phyloP scores from a whole-genome alignment of 163 green algal species.

The Trebouxia gelatinosa region DNA sequence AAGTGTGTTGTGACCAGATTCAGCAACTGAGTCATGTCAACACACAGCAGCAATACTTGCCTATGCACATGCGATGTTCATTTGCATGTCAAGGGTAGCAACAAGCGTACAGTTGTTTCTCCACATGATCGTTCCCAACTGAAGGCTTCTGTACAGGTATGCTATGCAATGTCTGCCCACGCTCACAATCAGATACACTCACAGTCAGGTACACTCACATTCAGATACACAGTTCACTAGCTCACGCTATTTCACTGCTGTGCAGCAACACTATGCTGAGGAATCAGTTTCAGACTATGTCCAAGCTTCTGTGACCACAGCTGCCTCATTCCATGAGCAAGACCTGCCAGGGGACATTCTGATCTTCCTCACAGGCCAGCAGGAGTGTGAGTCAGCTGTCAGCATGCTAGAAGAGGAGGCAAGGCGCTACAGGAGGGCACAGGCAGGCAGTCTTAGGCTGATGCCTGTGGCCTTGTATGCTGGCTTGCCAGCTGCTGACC shows the following conservation, averaged over 20 bases:
- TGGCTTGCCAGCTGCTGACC: slow-evolving; percentile 70
- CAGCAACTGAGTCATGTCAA: too few relatives aligned
- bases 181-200: too few relatives aligned
- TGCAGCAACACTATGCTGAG: slow-evolving; percentile 80
- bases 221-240: slow-evolving; percentile 30
- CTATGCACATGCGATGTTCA: too few relatives aligned
- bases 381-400: slow-evolving; percentile 65
- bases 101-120: too few relatives aligned
- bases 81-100: too few relatives aligned
- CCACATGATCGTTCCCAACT: too few relatives aligned
- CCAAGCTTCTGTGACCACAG: slow-evolving; percentile 67
- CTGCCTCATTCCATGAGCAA: slow-evolving; percentile 77
- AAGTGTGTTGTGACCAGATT: too few relatives aligned
- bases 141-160: too few relatives aligned
- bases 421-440: slow-evolving; percentile 31
- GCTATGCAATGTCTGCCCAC: too few relatives aligned
- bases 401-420: slow-evolving; percentile 67
- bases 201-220: not conserved
- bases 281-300: slow-evolving; percentile 76
- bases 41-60: too few relatives aligned
- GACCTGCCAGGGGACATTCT: slow-evolving; percentile 89
- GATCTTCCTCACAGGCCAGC: slow-evolving; percentile 84
- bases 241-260: slow-evolving; percentile 31
- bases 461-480: slow-evolving; percentile 74
- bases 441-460: slow-evolving; percentile 44